Conservation (phyloP, 2,329 filamentous ascomycete species). For the Fusarium bactridioides region DNA sequence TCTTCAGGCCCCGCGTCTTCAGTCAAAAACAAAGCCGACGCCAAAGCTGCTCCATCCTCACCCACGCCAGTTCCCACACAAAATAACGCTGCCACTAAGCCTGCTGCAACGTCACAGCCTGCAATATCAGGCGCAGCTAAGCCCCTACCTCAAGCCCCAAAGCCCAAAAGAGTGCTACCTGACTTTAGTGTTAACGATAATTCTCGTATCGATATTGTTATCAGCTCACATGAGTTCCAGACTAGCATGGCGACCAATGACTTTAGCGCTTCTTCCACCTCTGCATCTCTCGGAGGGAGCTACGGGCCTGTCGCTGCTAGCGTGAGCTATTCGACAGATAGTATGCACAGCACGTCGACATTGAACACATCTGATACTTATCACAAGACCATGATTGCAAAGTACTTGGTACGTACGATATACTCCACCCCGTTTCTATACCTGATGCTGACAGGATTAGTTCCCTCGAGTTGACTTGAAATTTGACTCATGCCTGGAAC, state of each 20-base stretch:
- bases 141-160: no score
- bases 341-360: background rate
- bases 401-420: background rate
- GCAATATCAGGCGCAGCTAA: no score
- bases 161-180: background rate
- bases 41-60: no score
- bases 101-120: no score
- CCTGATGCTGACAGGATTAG: background rate
- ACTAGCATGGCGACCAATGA: background rate
- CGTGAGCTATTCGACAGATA: background rate
- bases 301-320: background rate
- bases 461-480: background rate
- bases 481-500: background rate
- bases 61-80: no score
- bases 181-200: background rate
- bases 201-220: background rate
- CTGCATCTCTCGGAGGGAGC: background rate
- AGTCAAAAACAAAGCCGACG: no score
- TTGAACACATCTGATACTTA: background rate
- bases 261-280: background rate
- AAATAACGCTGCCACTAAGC: no score
- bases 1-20: no score
- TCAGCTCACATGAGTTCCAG: background rate
- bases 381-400: background rate
- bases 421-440: no score